Percentiles rank a stretch among this genome's conserved stretches.
These are phyloP conservation scores for Gremmenia infestans DNA, from an alignment of 2,329 filamentous ascomycete species.

Conservation along the genomic window DNA sequence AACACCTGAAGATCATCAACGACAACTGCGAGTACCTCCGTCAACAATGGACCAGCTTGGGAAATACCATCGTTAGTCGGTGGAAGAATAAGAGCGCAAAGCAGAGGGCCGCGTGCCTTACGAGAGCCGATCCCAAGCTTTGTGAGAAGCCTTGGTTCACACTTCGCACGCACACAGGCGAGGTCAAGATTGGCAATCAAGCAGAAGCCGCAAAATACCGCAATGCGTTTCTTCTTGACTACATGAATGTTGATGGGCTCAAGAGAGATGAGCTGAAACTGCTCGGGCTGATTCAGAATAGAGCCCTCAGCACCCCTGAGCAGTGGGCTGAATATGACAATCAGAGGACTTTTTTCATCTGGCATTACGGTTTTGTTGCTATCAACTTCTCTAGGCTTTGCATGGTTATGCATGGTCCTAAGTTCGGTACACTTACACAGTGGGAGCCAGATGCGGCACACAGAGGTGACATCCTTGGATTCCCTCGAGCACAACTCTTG, in stretches of 20 bases:
- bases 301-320: neutral
- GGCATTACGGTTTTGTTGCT: neutral
- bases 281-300: neutral
- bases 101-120: neutral
- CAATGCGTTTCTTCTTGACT: neutral
- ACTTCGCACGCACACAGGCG: neutral
- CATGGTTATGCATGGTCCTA: constrained; percentile 7
- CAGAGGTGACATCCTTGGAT: constrained; percentile 3
- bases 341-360: neutral
- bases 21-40: neutral
- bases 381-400: neutral
- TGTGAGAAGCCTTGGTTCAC: constrained; percentile 18
- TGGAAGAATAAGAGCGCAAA: neutral
- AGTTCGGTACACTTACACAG: constrained; percentile 6
- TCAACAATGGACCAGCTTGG: neutral
- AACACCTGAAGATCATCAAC: neutral
- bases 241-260: neutral
- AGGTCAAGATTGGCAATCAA: neutral
- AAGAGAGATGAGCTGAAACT: neutral
- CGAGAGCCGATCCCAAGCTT: constrained; percentile 25
- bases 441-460: constrained; percentile 5
- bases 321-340: neutral
- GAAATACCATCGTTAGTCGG: neutral
- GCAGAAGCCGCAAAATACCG: neutral
- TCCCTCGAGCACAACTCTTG: constrained; percentile 2